Percentiles rank a stretch among this genome's conserved stretches.
Conservation (phyloP, 31 red algal genomes). For the Bonnemaisonia californica region DNA sequence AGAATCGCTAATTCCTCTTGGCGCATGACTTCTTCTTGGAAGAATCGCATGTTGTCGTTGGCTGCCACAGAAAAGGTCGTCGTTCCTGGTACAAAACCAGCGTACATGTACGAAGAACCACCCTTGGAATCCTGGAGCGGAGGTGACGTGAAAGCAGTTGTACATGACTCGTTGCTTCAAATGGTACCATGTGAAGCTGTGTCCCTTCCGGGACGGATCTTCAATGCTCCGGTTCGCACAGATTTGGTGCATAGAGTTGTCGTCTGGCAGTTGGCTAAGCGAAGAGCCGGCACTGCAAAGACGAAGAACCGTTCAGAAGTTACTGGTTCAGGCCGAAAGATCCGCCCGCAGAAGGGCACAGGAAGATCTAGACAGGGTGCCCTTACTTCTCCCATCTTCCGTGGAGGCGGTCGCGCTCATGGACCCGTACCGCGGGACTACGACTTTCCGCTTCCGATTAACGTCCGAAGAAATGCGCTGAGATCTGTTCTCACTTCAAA, state of each 20-base stretch:
- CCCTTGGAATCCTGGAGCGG: constrained; percentile 54
- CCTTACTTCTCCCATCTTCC: constrained; percentile 79
- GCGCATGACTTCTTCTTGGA: too few species aligned
- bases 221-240: constrained; percentile 86
- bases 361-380: constrained; percentile 87
- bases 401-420: constrained; percentile 84
- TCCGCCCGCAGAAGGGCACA: constrained; percentile 92
- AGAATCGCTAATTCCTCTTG: too few species aligned
- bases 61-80: too few species aligned
- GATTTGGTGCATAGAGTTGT: constrained; percentile 92
- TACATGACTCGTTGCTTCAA: constrained; percentile 72
- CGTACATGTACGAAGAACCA: background rate
- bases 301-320: constrained; percentile 88
- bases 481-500: constrained; percentile 81
- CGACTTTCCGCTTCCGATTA: constrained; percentile 65
- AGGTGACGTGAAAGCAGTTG: constrained; percentile 59
- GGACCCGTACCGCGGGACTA: constrained; percentile 77
- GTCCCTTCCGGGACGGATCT: constrained; percentile 66
- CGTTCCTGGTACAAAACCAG: too few species aligned
- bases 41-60: too few species aligned
- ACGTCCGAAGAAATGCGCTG: constrained; percentile 79
- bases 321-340: constrained; percentile 77
- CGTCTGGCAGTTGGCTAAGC: constrained; percentile 83
- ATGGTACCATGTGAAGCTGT: constrained; percentile 72
- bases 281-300: constrained; percentile 81